A percentile compares a stretch with the other conserved stretches of the same genome.
These are phyloP conservation scores for Aspergillus phoenicis DNA, from an alignment of 2,329 filamentous ascomycete genomes.

Conservation along the genomic window DNA sequence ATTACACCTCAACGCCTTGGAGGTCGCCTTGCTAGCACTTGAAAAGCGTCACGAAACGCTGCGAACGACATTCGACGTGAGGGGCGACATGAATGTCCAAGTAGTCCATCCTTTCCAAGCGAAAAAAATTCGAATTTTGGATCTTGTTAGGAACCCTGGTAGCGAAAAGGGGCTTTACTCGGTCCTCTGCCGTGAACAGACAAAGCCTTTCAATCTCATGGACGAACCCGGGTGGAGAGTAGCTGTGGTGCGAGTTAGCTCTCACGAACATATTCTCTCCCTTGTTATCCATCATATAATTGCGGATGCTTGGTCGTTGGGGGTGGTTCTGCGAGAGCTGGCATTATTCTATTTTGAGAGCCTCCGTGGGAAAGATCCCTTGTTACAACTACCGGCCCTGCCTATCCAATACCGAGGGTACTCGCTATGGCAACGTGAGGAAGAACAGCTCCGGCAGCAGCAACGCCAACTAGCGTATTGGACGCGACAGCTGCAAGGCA, in stretches of 20 bases:
- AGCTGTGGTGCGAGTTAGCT: not conserved
- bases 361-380: not conserved
- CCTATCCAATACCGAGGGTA: conserved; percentile 9
- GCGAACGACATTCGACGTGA: conserved; percentile 8
- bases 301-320: conserved; percentile 11
- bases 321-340: not conserved
- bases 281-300: conserved; percentile 13
- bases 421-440: conserved; percentile 10
- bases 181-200: conserved; percentile 1
- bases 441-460: not conserved
- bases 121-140: not conserved
- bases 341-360: not conserved
- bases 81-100: not conserved
- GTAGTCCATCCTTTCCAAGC: not conserved
- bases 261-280: not conserved
- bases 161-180: not conserved
- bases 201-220: conserved; percentile 4
- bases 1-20: conserved; percentile 6
- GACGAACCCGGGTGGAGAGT: not conserved
- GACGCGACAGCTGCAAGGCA: conserved; percentile 1
- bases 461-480: conserved; percentile 11
- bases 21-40: conserved; percentile 2
- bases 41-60: conserved; percentile 12
- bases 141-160: not conserved
- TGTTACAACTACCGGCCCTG: not conserved